phyloP scores from a whole-genome alignment of 1,139 yeast genomes.

The Zygosaccharomyces pseudobailii region DNA sequence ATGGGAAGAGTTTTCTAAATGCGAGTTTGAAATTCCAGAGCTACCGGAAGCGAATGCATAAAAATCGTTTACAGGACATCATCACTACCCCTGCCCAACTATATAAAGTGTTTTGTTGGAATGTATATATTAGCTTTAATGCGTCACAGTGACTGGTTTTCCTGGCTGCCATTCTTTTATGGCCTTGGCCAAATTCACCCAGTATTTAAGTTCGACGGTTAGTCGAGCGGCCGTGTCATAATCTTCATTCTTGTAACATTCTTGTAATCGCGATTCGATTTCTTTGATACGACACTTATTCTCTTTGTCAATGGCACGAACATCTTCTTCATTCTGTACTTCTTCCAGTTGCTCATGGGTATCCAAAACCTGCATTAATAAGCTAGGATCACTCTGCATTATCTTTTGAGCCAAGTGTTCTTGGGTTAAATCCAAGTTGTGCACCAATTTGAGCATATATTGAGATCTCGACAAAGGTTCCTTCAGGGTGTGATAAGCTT shows the following conservation, averaged over 20 bases:
- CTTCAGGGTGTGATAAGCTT: slow-evolving; percentile 65
- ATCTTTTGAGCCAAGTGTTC: slow-evolving; percentile 35
- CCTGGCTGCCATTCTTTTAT: slow-evolving; percentile 78
- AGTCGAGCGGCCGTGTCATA: slow-evolving; percentile 52
- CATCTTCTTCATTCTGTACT: slow-evolving; percentile 54
- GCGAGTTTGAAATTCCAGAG: slow-evolving; percentile 55
- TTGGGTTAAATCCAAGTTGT: slow-evolving; percentile 42
- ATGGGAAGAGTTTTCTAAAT: slow-evolving; percentile 52
- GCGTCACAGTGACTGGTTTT: slow-evolving; percentile 58
- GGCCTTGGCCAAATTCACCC: slow-evolving; percentile 73
- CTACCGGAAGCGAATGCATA: slow-evolving; percentile 8
- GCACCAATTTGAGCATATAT: slow-evolving; percentile 43
- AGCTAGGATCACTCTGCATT: slow-evolving; percentile 46
- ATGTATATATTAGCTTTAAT: slow-evolving; percentile 23
- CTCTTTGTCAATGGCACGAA: slow-evolving; percentile 48
- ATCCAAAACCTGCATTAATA: slow-evolving; percentile 71
- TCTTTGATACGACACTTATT: slow-evolving; percentile 50
- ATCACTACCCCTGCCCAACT: not conserved
- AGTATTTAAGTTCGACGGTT: slow-evolving; percentile 73
- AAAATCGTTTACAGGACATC: not conserved
- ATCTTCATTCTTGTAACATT: slow-evolving; percentile 37
- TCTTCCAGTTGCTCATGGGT: slow-evolving; percentile 73
- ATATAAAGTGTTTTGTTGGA: slow-evolving; percentile 1
- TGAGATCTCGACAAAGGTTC: slow-evolving; percentile 70
- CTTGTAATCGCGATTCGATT: slow-evolving; percentile 34